Evolutionary conservation across 805 yeast species (phyloP), one percentile per base, ranked within the genome.

Genomic region (Priceomyces fermenticarens): DNA sequence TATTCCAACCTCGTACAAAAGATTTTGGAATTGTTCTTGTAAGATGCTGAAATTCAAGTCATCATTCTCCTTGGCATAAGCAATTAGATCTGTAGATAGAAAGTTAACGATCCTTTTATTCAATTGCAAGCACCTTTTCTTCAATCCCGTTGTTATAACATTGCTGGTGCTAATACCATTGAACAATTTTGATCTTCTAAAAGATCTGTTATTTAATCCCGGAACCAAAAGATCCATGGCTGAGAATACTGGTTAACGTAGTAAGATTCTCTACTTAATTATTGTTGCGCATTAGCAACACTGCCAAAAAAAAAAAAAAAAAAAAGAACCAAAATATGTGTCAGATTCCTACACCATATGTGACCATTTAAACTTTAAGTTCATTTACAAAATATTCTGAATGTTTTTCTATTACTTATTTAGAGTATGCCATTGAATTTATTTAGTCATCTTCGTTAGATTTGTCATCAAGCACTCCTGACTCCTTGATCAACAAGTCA

Each of bases 401-500:
- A 20, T 20, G 25, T 5, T 20, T 8, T 20, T 20, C 25, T 20
- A 20, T 20, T 20, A 20, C 25, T 20, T 20, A 20, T 20, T 20
- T 20, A 20, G 25, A 20, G 25, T 20, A 20, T 20, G 25, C 25
- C 25, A 20, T 20, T 20, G 25, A 20, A 20, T 36, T 29, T 26
- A 25, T 32, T 45, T 53, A 58, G 34, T 63, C 67, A 31, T 62
- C 67, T 35, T 58, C 66, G 13, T 46, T 39, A 26, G 36, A 38
- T 42, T 56, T 55, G 26, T 55, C 58, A 28, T 80, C 78, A 45
- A 81, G 75, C 31, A 88, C 78, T 2, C 93, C 96, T 32, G 82
- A 66, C 47, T 79, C 81, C 55, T 80, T 80, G 55, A 93, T 75
- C 57, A 91, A 70, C 37, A 62, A 68, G 48, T 88, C 90, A 47